These are phyloP conservation scores for Phoenix roebelenii DNA, from an alignment of 176 grass and related monocot species.

Conservation along the genomic window DNA sequence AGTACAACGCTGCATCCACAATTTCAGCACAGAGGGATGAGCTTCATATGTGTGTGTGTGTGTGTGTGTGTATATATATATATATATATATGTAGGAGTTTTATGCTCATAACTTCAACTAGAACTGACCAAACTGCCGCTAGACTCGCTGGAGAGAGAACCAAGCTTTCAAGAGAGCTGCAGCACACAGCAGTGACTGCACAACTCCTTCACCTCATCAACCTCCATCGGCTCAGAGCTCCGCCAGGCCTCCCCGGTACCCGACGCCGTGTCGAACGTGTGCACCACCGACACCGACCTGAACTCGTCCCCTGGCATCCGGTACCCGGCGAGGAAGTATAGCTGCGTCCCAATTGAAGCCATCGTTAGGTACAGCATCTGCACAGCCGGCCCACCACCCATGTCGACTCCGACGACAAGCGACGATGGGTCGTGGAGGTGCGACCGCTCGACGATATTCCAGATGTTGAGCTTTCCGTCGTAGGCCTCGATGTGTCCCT, in stretches of 20 bases:
- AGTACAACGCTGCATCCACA: too few relatives aligned
- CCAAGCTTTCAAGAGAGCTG: conserved; percentile 12
- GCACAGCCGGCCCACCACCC: conserved; percentile 6
- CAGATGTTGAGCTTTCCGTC: conserved; percentile 71
- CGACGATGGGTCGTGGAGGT: conserved; percentile 29
- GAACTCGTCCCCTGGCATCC: conserved; percentile 9
- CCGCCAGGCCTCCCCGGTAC: conserved; percentile 33
- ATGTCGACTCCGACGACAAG: conserved; percentile 23
- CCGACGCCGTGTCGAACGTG: conserved; percentile 34
- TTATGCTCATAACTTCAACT: too few relatives aligned
- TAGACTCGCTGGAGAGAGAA: too few relatives aligned
- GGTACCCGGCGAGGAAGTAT: conserved; percentile 53
- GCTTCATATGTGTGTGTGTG: too few relatives aligned
- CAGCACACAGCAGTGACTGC: conserved; percentile 51
- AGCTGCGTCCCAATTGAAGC: conserved; percentile 31
- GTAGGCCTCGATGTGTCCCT: conserved; percentile 55
- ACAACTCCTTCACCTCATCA: conserved; percentile 34
- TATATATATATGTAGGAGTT: too few relatives aligned
- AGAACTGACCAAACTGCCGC: too few relatives aligned
- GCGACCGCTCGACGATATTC: conserved; percentile 50
- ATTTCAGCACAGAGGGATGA: too few relatives aligned
- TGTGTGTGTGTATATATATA: too few relatives aligned
- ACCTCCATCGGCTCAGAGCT: conserved; percentile 37
- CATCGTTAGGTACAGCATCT: conserved; percentile 49
- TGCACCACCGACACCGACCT: conserved; percentile 44